A percentile compares a stretch with the other conserved stretches of the same genome.
Evolutionary conservation across 1,284 basidiomycete species (phyloP).

Genomic region (Cryptococcus sp.): DNA sequence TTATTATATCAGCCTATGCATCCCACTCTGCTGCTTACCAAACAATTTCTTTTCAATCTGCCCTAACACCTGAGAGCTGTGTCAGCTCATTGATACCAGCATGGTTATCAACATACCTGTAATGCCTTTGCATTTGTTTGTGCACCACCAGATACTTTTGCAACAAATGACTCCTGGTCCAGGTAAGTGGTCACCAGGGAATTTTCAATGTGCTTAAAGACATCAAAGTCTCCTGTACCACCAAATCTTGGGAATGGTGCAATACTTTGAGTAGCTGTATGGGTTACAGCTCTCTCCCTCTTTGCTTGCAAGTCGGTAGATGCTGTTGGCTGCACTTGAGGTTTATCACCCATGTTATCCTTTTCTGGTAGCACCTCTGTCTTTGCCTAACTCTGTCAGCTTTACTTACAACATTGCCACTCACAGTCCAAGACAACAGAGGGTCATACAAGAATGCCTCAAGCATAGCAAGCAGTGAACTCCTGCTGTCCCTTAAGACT

Average conservation of each 20-base stretch:
- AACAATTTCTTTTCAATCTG: conserved; percentile 46
- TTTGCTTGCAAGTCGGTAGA: not conserved
- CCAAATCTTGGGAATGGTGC: conserved; percentile 5
- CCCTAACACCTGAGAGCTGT: conserved; percentile 31
- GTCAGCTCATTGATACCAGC: not conserved
- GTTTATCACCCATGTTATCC: too few relatives aligned
- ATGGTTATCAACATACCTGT: conserved; percentile 19
- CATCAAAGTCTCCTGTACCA: conserved; percentile 14
- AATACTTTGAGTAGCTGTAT: conserved; percentile 16
- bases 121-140: conserved; percentile 47
- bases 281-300: conserved; percentile 2
- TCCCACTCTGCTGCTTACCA: conserved; percentile 18
- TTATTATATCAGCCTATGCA: conserved; percentile 5
- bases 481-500: conserved; percentile 38
- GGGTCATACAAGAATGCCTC: conserved; percentile 82
- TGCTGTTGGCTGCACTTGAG: not conserved
- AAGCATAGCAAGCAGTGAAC: conserved; percentile 46
- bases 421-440: conserved; percentile 71
- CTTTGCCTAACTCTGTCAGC: too few relatives aligned
- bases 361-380: too few relatives aligned
- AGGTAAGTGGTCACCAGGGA: conserved; percentile 25
- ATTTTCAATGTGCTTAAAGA: conserved; percentile 30
- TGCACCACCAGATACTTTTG: conserved; percentile 29
- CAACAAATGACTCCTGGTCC: conserved; percentile 39
- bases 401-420: not conserved